A percentile compares a stretch with the other conserved stretches of the same genome.
Conservation (phyloP, 2,329 filamentous ascomycete species). For the Aspergillus cejpii region DNA sequence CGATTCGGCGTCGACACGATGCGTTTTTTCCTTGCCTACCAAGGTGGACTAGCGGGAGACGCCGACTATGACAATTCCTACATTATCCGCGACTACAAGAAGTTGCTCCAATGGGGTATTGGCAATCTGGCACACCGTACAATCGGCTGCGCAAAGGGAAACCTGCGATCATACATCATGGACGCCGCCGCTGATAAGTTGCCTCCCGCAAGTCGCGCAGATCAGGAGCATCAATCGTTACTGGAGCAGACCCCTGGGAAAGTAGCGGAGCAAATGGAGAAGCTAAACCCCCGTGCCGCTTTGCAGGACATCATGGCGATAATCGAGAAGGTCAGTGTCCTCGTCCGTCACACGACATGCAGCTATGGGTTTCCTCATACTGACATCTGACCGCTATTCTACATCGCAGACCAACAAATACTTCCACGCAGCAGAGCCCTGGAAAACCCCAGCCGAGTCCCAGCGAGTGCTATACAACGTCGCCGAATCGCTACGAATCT, state of each 20-base stretch:
- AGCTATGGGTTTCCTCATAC: slow-evolving; percentile 8
- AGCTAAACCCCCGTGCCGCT: slow-evolving; percentile 58
- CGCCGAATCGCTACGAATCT: slow-evolving; percentile 70
- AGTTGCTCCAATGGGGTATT: slow-evolving; percentile 66
- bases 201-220: slow-evolving; percentile 24
- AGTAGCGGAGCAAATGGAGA: slow-evolving; percentile 54
- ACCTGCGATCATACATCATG: slow-evolving; percentile 54
- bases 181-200: slow-evolving; percentile 27
- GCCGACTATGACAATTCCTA: slow-evolving; percentile 75
- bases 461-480: slow-evolving; percentile 61
- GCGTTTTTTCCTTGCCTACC: slow-evolving; percentile 79
- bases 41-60: slow-evolving; percentile 70
- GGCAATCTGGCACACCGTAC: slow-evolving; percentile 75
- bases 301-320: slow-evolving; percentile 58
- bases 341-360: not conserved
- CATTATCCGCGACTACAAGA: slow-evolving; percentile 71
- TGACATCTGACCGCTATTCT: not conserved
- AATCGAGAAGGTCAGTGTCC: slow-evolving; percentile 50
- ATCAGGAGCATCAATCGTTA: slow-evolving; percentile 34
- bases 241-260: slow-evolving; percentile 37
- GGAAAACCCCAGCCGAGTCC: slow-evolving; percentile 50
- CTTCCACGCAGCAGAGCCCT: slow-evolving; percentile 60
- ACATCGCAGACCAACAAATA: slow-evolving; percentile 57
- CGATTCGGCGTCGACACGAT: slow-evolving; percentile 81
- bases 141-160: slow-evolving; percentile 62